phyloP scores from a whole-genome alignment of 1,139 yeast genomes.

The Entelexis paramagnoliae region DNA sequence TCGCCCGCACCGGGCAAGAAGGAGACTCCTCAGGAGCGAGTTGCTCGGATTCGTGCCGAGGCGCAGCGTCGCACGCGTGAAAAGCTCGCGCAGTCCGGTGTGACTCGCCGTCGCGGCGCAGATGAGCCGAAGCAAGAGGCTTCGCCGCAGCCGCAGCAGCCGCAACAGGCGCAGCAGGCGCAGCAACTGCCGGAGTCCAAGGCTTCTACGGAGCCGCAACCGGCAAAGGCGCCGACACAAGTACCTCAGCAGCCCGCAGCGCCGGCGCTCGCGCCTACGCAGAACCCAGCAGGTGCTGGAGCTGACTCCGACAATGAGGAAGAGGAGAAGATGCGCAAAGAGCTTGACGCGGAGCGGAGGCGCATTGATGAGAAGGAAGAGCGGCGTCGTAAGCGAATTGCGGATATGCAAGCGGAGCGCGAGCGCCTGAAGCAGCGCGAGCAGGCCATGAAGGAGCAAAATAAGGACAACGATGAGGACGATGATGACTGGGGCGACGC shows the following conservation, averaged over 20 bases:
- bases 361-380: constrained; percentile 22
- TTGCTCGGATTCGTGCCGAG: constrained; percentile 79
- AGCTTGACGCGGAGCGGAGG: constrained; percentile 23
- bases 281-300: too few relatives aligned
- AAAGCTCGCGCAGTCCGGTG: constrained; percentile 75
- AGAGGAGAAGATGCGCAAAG: constrained; percentile 19
- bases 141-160: not conserved
- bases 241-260: too few relatives aligned
- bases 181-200: not conserved
- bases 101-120: constrained; percentile 26
- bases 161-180: not conserved
- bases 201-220: not conserved
- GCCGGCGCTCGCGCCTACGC: too few relatives aligned
- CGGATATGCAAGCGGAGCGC: constrained; percentile 53
- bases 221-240: too few relatives aligned
- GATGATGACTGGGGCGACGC: constrained; percentile 21
- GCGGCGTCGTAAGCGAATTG: constrained; percentile 50
- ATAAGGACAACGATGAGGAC: constrained; percentile 23
- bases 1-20: constrained; percentile 13
- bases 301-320: constrained; percentile 26
- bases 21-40: constrained; percentile 42
- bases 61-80: constrained; percentile 88
- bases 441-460: constrained; percentile 26
- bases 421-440: constrained; percentile 41
- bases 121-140: too few relatives aligned